Evolutionary conservation across 345 rosid genomes (phyloP).

Genomic region (Brassica incana): DNA sequence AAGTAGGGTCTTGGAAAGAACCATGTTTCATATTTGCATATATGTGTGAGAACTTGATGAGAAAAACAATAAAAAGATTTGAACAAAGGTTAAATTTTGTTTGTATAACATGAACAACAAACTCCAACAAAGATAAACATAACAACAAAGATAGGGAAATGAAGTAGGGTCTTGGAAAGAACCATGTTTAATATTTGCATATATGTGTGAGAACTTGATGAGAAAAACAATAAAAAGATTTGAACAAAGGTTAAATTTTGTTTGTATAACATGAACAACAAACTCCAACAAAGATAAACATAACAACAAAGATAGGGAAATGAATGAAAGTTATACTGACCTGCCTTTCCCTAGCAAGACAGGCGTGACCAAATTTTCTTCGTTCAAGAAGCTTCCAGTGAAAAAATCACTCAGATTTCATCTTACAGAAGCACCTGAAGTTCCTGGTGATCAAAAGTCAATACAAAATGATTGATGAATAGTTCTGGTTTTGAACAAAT

Average conservation of each 20-base stretch:
- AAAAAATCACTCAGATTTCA: neutral
- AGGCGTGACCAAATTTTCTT: neutral
- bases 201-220: neutral
- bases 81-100: neutral
- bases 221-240: neutral
- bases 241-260: neutral
- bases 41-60: neutral
- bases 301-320: neutral
- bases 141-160: neutral
- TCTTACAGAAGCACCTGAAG: neutral
- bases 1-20: conserved; percentile 85
- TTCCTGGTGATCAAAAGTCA: neutral
- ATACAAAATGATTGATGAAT: neutral
- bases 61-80: neutral
- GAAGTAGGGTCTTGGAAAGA: conserved; percentile 73
- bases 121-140: neutral
- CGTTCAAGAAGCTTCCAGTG: neutral
- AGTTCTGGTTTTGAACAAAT: neutral
- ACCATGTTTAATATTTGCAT: conserved; percentile 52
- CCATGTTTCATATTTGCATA: conserved; percentile 47
- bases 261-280: neutral
- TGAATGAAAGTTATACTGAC: neutral
- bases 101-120: neutral
- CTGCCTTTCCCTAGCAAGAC: neutral
- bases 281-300: neutral